These are phyloP conservation scores for Paulownia fortunei DNA, from an alignment of 257 asterid species.

Conservation along the genomic window DNA sequence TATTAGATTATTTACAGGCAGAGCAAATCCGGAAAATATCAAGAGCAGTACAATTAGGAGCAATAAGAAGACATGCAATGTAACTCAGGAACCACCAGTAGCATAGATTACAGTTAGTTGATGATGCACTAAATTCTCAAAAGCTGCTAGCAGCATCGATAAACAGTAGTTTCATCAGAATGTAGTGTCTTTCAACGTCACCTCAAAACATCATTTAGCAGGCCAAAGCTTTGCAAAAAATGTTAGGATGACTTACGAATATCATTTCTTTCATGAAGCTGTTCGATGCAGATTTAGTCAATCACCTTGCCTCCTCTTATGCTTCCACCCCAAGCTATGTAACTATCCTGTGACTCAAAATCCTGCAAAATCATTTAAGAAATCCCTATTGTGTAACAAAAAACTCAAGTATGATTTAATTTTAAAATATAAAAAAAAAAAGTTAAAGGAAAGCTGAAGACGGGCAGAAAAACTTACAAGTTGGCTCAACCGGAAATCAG, in stretches of 20 bases:
- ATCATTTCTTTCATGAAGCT: constrained; percentile 11
- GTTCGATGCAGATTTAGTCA: constrained; percentile 17
- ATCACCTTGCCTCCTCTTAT: constrained; percentile 42
- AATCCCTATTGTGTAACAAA: background rate
- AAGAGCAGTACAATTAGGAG: background rate
- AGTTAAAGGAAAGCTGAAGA: background rate
- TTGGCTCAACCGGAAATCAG: constrained; percentile 87
- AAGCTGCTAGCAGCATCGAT: no score
- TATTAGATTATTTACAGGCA: constrained; percentile 6
- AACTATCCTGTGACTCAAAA: constrained; percentile 88
- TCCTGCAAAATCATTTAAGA: constrained; percentile 53
- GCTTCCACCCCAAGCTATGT: constrained; percentile 83
- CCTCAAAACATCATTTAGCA: constrained; percentile 6
- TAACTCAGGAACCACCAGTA: background rate
- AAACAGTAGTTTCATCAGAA: constrained; percentile 14
- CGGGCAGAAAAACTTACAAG: constrained; percentile 53
- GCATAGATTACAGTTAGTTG: background rate
- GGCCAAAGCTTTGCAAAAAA: constrained; percentile 29
- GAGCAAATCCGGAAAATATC: background rate
- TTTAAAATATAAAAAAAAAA: no score
- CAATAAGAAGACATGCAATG: background rate
- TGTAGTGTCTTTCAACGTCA: background rate
- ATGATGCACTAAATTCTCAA: no score
- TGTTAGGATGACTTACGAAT: no score
- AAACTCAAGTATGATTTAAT: no score